Percentiles rank a stretch among this genome's conserved stretches.
Evolutionary conservation across 2,329 filamentous ascomycete genomes (phyloP).

Genomic region (Fonsecaea multimorphosa): DNA sequence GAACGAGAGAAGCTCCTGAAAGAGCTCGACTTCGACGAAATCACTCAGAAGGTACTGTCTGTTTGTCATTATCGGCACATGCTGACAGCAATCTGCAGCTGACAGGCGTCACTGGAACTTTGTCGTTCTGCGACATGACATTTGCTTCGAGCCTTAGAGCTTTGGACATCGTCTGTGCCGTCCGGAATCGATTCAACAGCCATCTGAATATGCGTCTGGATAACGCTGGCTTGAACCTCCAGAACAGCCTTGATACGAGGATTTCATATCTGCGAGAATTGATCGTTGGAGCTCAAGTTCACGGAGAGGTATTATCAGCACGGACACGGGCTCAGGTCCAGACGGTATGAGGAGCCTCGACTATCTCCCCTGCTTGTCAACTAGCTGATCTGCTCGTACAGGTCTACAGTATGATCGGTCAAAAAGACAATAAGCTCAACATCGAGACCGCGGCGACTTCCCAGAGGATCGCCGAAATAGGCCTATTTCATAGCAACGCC

Average conservation of each 20-base stretch:
- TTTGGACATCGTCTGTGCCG: constrained; percentile 17
- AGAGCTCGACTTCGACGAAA: constrained; percentile 26
- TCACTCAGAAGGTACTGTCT: constrained; percentile 24
- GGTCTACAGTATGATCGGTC: constrained; percentile 33
- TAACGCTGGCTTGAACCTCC: neutral
- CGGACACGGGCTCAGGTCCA: constrained; percentile 31
- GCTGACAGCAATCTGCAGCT: constrained; percentile 2
- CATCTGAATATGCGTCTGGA: neutral
- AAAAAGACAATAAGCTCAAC: constrained; percentile 29
- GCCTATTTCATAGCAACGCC: constrained; percentile 22
- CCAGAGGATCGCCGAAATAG: constrained; percentile 17
- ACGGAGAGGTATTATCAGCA: constrained; percentile 16
- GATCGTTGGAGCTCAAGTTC: constrained; percentile 24
- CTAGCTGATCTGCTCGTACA: neutral
- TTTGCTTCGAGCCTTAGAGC: constrained; percentile 24
- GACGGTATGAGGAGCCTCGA: constrained; percentile 13
- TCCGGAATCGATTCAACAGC: constrained; percentile 1
- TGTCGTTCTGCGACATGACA: constrained; percentile 30
- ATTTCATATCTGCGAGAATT: constrained; percentile 26
- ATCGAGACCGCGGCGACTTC: constrained; percentile 30
- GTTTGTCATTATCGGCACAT: neutral
- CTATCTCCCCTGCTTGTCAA: neutral
- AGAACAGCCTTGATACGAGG: constrained; percentile 7
- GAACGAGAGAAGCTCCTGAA: constrained; percentile 21
- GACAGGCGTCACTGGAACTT: constrained; percentile 29